Percentiles rank a stretch among this genome's conserved stretches.
Evolutionary conservation across 805 yeast genomes (phyloP).

Genomic region (Metschnikowia koreensis): DNA sequence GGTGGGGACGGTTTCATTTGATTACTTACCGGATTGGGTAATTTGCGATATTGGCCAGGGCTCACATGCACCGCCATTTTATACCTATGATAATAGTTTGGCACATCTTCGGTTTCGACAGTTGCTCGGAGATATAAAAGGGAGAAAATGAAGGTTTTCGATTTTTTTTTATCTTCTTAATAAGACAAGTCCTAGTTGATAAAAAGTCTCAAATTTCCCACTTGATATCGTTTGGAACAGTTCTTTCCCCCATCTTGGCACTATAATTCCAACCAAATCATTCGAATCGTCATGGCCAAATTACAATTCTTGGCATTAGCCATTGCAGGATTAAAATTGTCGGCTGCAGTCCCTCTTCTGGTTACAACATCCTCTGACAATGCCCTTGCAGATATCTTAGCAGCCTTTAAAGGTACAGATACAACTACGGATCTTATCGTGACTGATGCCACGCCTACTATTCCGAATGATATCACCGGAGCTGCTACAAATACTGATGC

Average conservation of each 20-base stretch:
- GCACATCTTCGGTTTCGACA: too few species aligned
- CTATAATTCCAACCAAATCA: too few species aligned
- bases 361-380: slow-evolving; percentile 6
- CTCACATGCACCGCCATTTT: neutral
- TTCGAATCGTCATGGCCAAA: neutral
- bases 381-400: slow-evolving; percentile 3
- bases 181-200: neutral
- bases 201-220: neutral
- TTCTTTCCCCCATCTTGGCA: too few species aligned
- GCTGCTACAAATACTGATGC: neutral
- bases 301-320: slow-evolving; percentile 1
- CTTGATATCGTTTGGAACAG: too few species aligned
- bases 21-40: slow-evolving; percentile 1
- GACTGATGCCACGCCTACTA: neutral
- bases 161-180: too few species aligned
- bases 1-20: neutral
- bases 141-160: neutral
- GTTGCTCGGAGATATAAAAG: too few species aligned
- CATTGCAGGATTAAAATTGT: slow-evolving; percentile 1
- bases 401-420: slow-evolving; percentile 4
- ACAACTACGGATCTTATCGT: neutral
- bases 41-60: neutral
- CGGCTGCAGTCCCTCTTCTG: slow-evolving; percentile 3
- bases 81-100: too few species aligned
- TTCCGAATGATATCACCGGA: neutral